Base-by-base conservation (phyloP, 140 eudicot genomes). In the Anethum foeniculum region DNA sequence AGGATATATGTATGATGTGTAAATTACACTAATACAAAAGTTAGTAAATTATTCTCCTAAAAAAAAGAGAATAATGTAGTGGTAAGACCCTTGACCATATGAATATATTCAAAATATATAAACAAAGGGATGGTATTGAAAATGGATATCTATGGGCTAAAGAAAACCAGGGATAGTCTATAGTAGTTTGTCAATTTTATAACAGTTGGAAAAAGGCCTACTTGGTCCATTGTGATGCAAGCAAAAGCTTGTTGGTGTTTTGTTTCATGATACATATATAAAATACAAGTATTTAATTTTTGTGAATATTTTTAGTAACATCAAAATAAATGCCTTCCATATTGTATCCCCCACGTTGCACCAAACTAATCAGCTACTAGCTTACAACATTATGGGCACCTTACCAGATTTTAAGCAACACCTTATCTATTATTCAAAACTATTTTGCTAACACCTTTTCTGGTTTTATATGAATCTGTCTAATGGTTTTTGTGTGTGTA, bases 331-430 rank as follows among this genome's bases (percentile, higher is more conserved):
- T 78, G 54, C 69, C 47, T 75, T 47, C 69, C 81, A 78, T 60
- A 60, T 78, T 36, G 72, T 60, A 78, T 79, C 71, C 81, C 80
- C 60, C 81, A 64, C 56, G 46, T 6, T 79, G 3, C 62, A 38
- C 51, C 80, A 21, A 76, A 76, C 36, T 41, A 27, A 76, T 19
- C 16, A 49, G 68, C 81, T 69, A 62, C 54, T 78, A 23, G 81
- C 75, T 3, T 72, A 73, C 78, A 10, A 64, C 60, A 64, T 79
- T 64, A 79, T 79, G 75, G 81, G 75, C 81, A 11, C 44, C 71
- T 41, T 79, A 44, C 81, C 64, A 62, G 76, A 62, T 25, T 79
- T 75, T 44, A 62, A 62, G 71, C 19, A 62, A 11, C 71, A 27
- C 39, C 52, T 79, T 79, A 41, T 64, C 32, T n/a, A 25, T 34